phyloP scores from a whole-genome alignment of 768 basidiomycete species.

The Russula sp. region DNA sequence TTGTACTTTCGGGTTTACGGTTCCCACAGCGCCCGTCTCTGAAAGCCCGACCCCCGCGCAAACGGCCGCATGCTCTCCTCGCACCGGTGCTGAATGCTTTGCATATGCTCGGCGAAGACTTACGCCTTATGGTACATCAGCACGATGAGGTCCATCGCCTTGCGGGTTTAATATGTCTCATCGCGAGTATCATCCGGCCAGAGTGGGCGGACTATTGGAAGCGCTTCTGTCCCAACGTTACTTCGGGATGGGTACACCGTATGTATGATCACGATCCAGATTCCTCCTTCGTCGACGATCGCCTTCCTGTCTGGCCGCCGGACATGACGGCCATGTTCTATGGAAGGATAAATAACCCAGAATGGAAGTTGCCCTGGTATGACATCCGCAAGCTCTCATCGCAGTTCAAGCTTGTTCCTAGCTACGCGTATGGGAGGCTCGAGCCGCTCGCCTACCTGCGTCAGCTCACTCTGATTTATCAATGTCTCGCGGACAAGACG shows the following conservation, averaged over 20 bases:
- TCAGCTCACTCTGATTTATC: constrained; percentile 55
- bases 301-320: constrained; percentile 72
- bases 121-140: constrained; percentile 55
- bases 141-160: constrained; percentile 56
- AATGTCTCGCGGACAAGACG: constrained; percentile 54
- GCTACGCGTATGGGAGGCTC: constrained; percentile 58
- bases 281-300: constrained; percentile 57
- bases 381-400: constrained; percentile 45
- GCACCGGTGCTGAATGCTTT: constrained; percentile 67
- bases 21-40: constrained; percentile 34
- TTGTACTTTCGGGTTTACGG: constrained; percentile 48
- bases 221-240: constrained; percentile 64
- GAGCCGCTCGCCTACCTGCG: constrained; percentile 58
- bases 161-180: constrained; percentile 58
- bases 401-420: constrained; percentile 47
- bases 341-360: constrained; percentile 55
- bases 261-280: constrained; percentile 25
- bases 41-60: constrained; percentile 2
- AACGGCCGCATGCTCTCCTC: constrained; percentile 45
- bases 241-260: constrained; percentile 50
- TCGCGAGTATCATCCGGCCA: constrained; percentile 62
- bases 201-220: constrained; percentile 97
- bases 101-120: constrained; percentile 74
- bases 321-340: constrained; percentile 69
- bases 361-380: constrained; percentile 56